These are phyloP conservation scores for Jatropha podagrica DNA, from an alignment of 441 rosid species.

Conservation along the genomic window DNA sequence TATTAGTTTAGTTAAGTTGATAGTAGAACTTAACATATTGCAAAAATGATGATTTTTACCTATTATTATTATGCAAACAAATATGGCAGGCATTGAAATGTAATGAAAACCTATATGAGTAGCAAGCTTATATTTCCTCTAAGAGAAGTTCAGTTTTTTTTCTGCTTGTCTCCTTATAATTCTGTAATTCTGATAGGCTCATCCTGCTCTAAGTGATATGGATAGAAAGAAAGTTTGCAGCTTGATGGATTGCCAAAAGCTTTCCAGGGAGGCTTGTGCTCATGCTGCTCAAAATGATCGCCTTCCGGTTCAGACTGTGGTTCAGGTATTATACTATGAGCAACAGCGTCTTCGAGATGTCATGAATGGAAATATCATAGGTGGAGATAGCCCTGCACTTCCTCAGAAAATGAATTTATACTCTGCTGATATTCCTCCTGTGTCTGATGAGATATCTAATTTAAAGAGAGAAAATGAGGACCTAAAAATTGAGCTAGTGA, in stretches of 20 bases:
- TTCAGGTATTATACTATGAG: slow-evolving; percentile 90
- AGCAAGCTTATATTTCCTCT: slow-evolving; percentile 3
- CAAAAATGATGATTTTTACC: not conserved
- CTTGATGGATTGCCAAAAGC: slow-evolving; percentile 78
- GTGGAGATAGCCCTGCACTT: slow-evolving; percentile 40
- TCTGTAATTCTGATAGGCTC: slow-evolving; percentile 60
- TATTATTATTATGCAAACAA: not conserved
- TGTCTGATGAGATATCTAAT: slow-evolving; percentile 58
- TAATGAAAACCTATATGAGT: not conserved
- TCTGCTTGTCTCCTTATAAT: not conserved
- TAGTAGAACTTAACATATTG: not conserved
- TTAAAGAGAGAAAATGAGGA: slow-evolving; percentile 75
- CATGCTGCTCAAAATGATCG: slow-evolving; percentile 95
- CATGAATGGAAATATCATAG: slow-evolving; percentile 42
- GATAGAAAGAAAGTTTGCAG: slow-evolving; percentile 90
- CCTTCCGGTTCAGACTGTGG: slow-evolving; percentile 87
- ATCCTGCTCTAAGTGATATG: slow-evolving; percentile 79
- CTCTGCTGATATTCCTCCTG: slow-evolving; percentile 43
- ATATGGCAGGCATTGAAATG: not conserved
- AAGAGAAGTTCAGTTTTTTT: slow-evolving; percentile 1
- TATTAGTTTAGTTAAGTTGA: not conserved
- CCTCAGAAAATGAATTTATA: slow-evolving; percentile 32
- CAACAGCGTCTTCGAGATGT: slow-evolving; percentile 86
- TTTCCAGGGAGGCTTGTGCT: slow-evolving; percentile 90
- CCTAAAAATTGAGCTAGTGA: slow-evolving; percentile 71